Base-by-base conservation (phyloP, 23 red algal genomes). In the Gracilaria vermiculophylla region DNA sequence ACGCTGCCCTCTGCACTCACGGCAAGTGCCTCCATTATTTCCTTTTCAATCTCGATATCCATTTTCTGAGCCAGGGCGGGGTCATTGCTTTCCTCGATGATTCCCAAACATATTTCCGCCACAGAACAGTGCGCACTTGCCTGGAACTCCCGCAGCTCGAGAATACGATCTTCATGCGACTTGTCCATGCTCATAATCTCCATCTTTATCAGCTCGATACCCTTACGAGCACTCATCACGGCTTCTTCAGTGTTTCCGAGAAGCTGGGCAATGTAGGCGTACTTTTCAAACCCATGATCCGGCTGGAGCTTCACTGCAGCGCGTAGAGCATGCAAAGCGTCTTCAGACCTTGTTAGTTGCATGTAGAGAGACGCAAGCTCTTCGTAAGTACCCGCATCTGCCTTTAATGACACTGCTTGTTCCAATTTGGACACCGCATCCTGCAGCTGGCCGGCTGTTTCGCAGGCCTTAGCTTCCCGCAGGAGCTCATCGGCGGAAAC, bases 61-160 rank as follows among this genome's bases (percentile, higher is more conserved):
- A 85, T 42, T 55, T 51, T 85, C 33, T 60, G 33, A 52, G 90
- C 90, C 34, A 85, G 39, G 21, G 76, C 73, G 19, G 44, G 80
- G 77, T 85, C 80, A 69, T 85, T 85, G 69, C 90, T 79, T 17
- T 84, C 90, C 47, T 93, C 90, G 62, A 85, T 85, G n/a, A 93
- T 34, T 48, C 70, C 81, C 1, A 93, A 69, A 17, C 35, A 47
- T 57, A 83, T 78, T 69, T 93, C 90, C 37, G 90, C 80, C 27
- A 78, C 32, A 2, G 78, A 65, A 21, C 90, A 93, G 27, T 85
- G 81, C 35, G 90, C 90, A 19, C 80, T 85, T 31, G 58, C 90
- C 29, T 80, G 58, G 45, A 62, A 78, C 54, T 65, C 43, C 50
- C 66, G 62, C 41, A 84, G 56, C 43, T 79, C 90, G 40, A 52